Base-by-base conservation (phyloP, 441 rosid genomes). In the Populus hybrid region DNA sequence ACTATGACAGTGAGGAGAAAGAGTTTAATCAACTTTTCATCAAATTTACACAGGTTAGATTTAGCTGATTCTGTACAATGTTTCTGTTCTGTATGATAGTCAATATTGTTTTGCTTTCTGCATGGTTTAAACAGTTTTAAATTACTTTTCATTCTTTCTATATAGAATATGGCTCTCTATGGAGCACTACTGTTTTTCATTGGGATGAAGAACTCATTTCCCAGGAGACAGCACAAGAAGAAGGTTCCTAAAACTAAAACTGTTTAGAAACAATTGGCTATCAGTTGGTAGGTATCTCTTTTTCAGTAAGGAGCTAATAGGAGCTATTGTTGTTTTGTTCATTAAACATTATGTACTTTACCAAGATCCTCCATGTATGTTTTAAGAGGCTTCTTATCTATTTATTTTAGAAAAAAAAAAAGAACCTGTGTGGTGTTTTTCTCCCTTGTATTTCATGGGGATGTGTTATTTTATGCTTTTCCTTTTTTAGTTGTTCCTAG, bases 121-220 rank as follows among this genome's bases (percentile, higher is more conserved):
- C 59, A 74, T 63, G 32, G 50, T 61, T 35, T 35, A 36, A 4
- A 19, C 16, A 21, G n/a, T 19, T 30, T n/a, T 64, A 63, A 64
- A 36, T 35, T 35, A 36, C 9, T 6, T 23, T 35, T 8, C 35
- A 26, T 32, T 34, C 32, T 67, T 66, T 66, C 36, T 30, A 46
- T 57, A 70, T 80, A 86, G 89, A 80, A 75, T 63, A 73, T 86
- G 84, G 87, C 88, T 1, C 76, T 86, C 21, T 72, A 79, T 9
- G 85, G 88, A 30, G 87, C 85, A 9, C 77, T 86, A 69, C 72
- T 86, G 50, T 82, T 82, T 69, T 86, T 80, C 78, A 70, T 86
- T 3, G 89, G 85, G 40, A 84, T 84, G 87, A 86, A 79, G 80
- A 84, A 82, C 80, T 77, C 85, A 14, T 69, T 82, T 40, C 83